Conservation (phyloP, 805 yeast species). For the Middelhovenomyces tepae region DNA sequence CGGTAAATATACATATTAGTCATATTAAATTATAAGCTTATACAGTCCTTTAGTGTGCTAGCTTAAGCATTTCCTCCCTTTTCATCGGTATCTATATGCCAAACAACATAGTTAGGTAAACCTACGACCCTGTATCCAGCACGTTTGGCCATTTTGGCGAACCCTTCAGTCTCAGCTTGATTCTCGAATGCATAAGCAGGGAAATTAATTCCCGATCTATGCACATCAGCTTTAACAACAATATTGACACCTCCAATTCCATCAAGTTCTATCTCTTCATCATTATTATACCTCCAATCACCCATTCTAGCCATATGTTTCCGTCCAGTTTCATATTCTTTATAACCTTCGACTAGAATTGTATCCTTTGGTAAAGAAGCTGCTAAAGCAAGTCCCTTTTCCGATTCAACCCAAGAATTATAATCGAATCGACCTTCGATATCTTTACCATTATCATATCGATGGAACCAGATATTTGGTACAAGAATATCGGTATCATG, state of each 20-base stretch:
- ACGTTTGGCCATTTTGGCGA: conserved; percentile 63
- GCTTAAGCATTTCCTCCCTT: conserved; percentile 4
- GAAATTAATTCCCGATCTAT: conserved; percentile 91
- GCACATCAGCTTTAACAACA: conserved; percentile 83
- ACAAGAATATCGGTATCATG: conserved; percentile 79
- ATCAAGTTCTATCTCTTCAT: conserved; percentile 70
- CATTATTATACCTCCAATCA: conserved; percentile 40
- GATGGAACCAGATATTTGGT: conserved; percentile 68
- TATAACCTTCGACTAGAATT: conserved; percentile 85
- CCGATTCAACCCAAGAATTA: conserved; percentile 44
- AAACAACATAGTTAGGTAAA: conserved; percentile 77
- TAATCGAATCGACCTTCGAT: conserved; percentile 22
- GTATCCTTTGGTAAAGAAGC: conserved; percentile 56
- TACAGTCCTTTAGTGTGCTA: conserved; percentile 7
- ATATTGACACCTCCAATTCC: conserved; percentile 93
- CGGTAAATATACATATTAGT: conserved; percentile 22
- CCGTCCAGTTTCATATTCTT: conserved; percentile 87
- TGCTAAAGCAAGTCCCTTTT: conserved; percentile 65
- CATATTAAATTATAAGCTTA: conserved; percentile 1
- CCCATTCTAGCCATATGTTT: conserved; percentile 77
- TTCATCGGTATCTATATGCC: conserved; percentile 53
- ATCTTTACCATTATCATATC: conserved; percentile 18
- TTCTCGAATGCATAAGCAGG: conserved; percentile 89
- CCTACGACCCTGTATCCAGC: conserved; percentile 85
- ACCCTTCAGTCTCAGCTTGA: conserved; percentile 85